Percentiles rank a stretch among this genome's conserved stretches.
Evolutionary conservation across 805 yeast genomes (phyloP).

Genomic region (Hyphopichia homilentoma): DNA sequence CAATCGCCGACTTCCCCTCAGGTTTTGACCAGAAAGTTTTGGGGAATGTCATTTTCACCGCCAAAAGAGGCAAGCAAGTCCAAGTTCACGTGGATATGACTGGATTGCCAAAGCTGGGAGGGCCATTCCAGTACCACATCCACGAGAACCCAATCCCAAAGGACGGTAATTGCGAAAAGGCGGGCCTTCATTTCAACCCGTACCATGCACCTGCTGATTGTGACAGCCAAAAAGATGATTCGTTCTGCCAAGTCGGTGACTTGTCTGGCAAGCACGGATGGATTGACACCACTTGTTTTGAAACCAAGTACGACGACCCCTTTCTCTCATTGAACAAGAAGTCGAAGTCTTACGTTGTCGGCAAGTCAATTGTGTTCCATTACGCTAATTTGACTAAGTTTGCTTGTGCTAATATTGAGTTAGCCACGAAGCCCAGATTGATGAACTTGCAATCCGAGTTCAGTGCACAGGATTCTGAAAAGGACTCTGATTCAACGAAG

Average conservation of each 20-base stretch:
- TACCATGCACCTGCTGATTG: constrained; percentile 53
- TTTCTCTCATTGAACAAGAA: constrained; percentile 58
- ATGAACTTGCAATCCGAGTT: constrained; percentile 1
- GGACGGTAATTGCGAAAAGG: constrained; percentile 48
- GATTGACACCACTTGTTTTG: constrained; percentile 67
- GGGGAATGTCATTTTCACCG: constrained; percentile 55
- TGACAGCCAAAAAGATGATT: constrained; percentile 46
- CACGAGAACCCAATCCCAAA: constrained; percentile 54
- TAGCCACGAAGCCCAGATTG: constrained; percentile 9
- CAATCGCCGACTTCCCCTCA: constrained; percentile 53
- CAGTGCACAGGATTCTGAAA: neutral
- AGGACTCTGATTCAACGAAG: too few relatives aligned
- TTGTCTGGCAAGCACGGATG: constrained; percentile 75
- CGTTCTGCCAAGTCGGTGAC: constrained; percentile 68
- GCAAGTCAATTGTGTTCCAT: constrained; percentile 55
- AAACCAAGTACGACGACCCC: constrained; percentile 59
- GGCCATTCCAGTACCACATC: constrained; percentile 68
- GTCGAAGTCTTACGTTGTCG: constrained; percentile 57
- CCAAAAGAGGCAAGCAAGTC: constrained; percentile 55
- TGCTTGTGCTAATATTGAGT: constrained; percentile 60
- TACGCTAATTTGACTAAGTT: constrained; percentile 51
- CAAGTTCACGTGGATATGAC: constrained; percentile 68
- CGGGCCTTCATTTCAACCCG: constrained; percentile 63
- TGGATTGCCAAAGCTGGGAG: constrained; percentile 63
- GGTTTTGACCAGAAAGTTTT: constrained; percentile 38